phyloP scores from a whole-genome alignment of 768 basidiomycete species.

The Sarcodon aspratus region DNA sequence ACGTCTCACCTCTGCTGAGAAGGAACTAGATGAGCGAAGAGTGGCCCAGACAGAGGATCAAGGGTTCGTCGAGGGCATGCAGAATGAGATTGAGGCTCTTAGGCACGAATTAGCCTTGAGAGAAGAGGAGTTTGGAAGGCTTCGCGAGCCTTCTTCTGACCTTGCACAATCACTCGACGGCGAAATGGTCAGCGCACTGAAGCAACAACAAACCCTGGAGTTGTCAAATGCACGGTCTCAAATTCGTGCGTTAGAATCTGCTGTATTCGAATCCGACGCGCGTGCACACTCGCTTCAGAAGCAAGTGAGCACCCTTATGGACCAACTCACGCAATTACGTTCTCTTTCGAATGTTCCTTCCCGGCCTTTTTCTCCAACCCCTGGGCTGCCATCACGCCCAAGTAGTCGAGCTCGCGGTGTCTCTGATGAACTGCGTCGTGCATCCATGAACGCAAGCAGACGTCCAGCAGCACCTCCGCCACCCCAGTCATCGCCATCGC shows the following conservation, averaged over 20 bases:
- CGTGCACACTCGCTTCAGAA: conserved; percentile 56
- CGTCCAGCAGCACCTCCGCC: conserved; percentile 15
- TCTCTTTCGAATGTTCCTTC: conserved; percentile 28
- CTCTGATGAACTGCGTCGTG: conserved; percentile 26
- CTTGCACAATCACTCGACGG: conserved; percentile 50
- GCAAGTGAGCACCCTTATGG: conserved; percentile 53
- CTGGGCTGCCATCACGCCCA: conserved; percentile 29
- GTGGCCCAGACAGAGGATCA: conserved; percentile 47
- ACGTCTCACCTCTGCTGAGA: conserved; percentile 39
- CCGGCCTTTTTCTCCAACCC: conserved; percentile 34
- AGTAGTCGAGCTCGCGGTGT: conserved; percentile 29
- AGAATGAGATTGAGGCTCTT: conserved; percentile 62
- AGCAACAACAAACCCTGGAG: conserved; percentile 71
- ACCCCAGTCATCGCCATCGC: conserved; percentile 18
- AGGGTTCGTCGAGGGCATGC: conserved; percentile 50
- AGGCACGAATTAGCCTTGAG: conserved; percentile 47
- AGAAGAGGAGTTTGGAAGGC: conserved; percentile 55
- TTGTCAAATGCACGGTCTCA: conserved; percentile 72
- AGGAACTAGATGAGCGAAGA: conserved; percentile 38
- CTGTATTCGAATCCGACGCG: conserved; percentile 64
- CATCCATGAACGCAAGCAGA: conserved; percentile 20
- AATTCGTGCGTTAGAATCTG: conserved; percentile 65
- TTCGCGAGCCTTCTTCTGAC: conserved; percentile 36
- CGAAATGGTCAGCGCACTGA: conserved; percentile 60
- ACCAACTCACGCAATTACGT: conserved; percentile 43